These are phyloP conservation scores for Anastatica hierochuntica DNA, from an alignment of 345 rosid genomes.

Conservation along the genomic window DNA sequence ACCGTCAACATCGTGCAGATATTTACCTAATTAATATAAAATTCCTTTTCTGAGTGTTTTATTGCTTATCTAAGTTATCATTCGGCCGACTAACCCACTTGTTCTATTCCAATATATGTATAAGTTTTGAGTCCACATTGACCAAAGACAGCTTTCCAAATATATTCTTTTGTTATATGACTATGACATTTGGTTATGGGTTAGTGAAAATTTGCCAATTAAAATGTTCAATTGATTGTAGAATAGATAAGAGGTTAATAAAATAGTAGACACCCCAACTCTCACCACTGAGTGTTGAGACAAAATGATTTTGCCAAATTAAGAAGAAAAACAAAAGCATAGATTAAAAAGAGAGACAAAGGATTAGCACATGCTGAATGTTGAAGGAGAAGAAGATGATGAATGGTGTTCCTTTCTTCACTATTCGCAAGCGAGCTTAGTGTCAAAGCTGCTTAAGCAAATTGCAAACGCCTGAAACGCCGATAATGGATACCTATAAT, in stretches of 20 bases:
- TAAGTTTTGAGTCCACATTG: too few species aligned
- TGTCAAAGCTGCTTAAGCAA: constrained; percentile 99
- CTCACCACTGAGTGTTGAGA: constrained; percentile 16
- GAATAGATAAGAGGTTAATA: constrained; percentile 18
- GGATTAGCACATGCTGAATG: constrained; percentile 25
- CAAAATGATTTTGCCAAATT: constrained; percentile 11
- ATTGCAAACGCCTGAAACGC: constrained; percentile 97
- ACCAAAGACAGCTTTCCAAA: too few species aligned
- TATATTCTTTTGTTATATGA: too few species aligned
- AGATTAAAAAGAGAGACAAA: constrained; percentile 2
- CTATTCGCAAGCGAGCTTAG: constrained; percentile 97
- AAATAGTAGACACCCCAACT: constrained; percentile 14
- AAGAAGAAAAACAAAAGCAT: background rate
- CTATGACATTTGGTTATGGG: too few species aligned
- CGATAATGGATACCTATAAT: constrained; percentile 84
- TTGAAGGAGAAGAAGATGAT: background rate
- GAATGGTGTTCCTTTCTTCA: background rate
- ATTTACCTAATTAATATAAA: too few species aligned
- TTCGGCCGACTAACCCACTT: too few species aligned
- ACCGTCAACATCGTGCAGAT: too few species aligned
- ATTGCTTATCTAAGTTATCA: too few species aligned
- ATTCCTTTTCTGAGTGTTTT: too few species aligned
- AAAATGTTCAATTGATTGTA: constrained; percentile 8
- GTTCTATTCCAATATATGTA: too few species aligned
- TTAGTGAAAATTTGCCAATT: too few species aligned